These are phyloP conservation scores for Ogataea hybrid DNA, from an alignment of 1,139 yeast species.

Conservation along the genomic window DNA sequence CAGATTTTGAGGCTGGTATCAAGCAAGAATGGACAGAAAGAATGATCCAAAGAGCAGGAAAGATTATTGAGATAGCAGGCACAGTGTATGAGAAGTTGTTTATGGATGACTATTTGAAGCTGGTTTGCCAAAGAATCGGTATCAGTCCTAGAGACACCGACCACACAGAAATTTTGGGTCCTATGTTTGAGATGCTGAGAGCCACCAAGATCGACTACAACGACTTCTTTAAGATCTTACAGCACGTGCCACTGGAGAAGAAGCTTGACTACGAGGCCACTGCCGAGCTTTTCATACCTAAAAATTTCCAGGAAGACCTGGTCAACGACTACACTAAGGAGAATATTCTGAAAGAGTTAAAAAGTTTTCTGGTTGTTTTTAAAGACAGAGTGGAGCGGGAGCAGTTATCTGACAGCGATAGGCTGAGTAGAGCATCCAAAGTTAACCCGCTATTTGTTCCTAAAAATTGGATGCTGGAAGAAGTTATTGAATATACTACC, in stretches of 20 bases:
- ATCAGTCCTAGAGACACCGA: constrained; percentile 43
- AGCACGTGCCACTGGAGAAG: constrained; percentile 38
- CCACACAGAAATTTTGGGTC: constrained; percentile 52
- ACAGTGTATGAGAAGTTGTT: constrained; percentile 64
- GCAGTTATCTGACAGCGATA: constrained; percentile 35
- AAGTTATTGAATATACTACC: constrained; percentile 59
- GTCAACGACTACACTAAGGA: constrained; percentile 33
- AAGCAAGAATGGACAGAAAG: too few species aligned
- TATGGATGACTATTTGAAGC: constrained; percentile 54
- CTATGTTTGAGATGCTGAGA: constrained; percentile 61
- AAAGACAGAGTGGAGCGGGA: constrained; percentile 40
- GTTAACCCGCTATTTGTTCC: constrained; percentile 82
- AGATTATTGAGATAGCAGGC: constrained; percentile 61
- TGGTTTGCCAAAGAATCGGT: constrained; percentile 72
- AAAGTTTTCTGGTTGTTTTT: constrained; percentile 42
- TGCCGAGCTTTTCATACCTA: constrained; percentile 28
- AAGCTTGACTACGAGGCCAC: constrained; percentile 30
- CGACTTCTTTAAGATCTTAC: constrained; percentile 67
- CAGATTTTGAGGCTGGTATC: too few species aligned
- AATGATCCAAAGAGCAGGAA: constrained; percentile 61
- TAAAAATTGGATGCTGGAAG: constrained; percentile 82
- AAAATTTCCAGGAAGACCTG: constrained; percentile 22
- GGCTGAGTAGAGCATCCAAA: constrained; percentile 40
- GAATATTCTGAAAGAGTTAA: constrained; percentile 36
- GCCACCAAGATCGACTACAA: constrained; percentile 75